Evolutionary conservation across 2,329 filamentous ascomycete genomes (phyloP).

Genomic region (Penicillium sumatraense): DNA sequence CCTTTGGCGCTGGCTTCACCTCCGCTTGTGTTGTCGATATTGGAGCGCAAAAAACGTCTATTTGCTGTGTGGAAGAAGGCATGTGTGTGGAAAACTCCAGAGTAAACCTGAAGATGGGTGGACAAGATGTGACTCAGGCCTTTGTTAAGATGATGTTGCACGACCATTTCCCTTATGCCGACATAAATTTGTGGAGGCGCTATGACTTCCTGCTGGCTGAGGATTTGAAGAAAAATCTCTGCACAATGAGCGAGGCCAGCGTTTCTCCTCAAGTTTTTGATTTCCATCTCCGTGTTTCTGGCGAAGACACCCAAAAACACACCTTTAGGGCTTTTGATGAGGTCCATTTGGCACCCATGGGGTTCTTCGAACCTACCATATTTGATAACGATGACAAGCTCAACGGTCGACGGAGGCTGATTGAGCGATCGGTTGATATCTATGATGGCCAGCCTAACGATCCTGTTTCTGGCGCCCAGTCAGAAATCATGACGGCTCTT

Average conservation of each 20-base stretch:
- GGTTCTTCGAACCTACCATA: conserved; percentile 85
- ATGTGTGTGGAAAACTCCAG: conserved; percentile 93
- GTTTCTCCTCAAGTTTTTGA: conserved; percentile 87
- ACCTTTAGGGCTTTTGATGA: conserved; percentile 97
- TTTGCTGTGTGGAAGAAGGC: conserved; percentile 95
- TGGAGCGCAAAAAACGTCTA: conserved; percentile 94
- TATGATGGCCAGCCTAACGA: conserved; percentile 95
- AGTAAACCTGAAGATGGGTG: conserved; percentile 92
- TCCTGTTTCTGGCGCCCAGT: conserved; percentile 81
- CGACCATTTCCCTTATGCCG: conserved; percentile 92
- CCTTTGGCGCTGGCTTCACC: conserved; percentile 93
- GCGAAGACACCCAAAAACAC: conserved; percentile 89
- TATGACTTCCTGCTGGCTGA: conserved; percentile 94
- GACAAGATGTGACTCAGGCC: conserved; percentile 87
- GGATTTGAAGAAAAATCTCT: conserved; percentile 91
- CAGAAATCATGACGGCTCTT: conserved; percentile 63
- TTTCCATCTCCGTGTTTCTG: conserved; percentile 87
- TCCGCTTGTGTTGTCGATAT: conserved; percentile 95
- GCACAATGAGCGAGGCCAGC: conserved; percentile 86
- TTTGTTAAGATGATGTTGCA: conserved; percentile 98
- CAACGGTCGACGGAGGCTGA: conserved; percentile 74
- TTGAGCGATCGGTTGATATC: conserved; percentile 87
- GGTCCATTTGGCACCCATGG: conserved; percentile 90
- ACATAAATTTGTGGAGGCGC: conserved; percentile 86
- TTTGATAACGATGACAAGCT: conserved; percentile 86